Evolutionary conservation across 2,329 filamentous ascomycete species (phyloP).

Genomic region (Hymenoscyphus occultus): DNA sequence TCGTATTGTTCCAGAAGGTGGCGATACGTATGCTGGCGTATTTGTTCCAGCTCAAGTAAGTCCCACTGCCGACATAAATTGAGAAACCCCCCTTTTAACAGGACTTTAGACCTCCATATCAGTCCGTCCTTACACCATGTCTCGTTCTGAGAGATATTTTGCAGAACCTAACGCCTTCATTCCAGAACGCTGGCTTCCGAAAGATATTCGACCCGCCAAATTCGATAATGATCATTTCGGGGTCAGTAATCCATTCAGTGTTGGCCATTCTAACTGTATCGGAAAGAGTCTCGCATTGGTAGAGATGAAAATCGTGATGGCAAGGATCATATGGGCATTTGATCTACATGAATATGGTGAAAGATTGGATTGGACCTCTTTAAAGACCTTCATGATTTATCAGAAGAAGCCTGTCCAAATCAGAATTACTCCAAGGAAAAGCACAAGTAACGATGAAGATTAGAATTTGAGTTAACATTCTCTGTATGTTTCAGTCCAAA

Average conservation of each 20-base stretch:
- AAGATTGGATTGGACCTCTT: slow-evolving; percentile 2
- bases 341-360: background rate
- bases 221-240: background rate
- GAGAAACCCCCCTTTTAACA: no score
- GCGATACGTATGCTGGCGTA: slow-evolving; percentile 13
- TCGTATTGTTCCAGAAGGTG: slow-evolving; percentile 20
- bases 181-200: slow-evolving; percentile 6
- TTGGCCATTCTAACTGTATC: slow-evolving; percentile 3
- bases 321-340: slow-evolving; percentile 8
- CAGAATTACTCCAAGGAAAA: no score
- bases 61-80: background rate
- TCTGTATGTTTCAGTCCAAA: no score
- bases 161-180: slow-evolving; percentile 2
- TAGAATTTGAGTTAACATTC: no score
- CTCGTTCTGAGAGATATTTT: background rate
- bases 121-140: slow-evolving; percentile 5
- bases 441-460: no score
- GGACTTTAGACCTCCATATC: background rate
- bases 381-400: no score
- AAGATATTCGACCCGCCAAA: background rate
- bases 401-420: no score
- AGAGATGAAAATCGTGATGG: slow-evolving; percentile 7
- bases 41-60: slow-evolving; percentile 15
- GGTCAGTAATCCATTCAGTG: slow-evolving; percentile 8
- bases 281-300: slow-evolving; percentile 4